A percentile compares a stretch with the other conserved stretches of the same genome.
These are phyloP conservation scores for Diatrype stigma DNA, from an alignment of 2,329 filamentous ascomycete species.

Conservation along the genomic window DNA sequence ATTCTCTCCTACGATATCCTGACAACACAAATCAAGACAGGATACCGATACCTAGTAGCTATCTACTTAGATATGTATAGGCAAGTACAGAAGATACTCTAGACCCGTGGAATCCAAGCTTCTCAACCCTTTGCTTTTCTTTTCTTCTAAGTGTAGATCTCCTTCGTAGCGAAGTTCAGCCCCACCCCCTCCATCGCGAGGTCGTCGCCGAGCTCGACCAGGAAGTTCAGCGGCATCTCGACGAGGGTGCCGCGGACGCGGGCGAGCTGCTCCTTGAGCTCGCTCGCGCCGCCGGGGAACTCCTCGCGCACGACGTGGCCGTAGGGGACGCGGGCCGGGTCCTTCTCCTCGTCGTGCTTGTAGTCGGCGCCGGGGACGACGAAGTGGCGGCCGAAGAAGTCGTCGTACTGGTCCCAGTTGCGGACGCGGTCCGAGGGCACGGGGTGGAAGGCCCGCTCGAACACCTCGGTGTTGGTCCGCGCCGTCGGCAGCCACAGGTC, in stretches of 20 bases:
- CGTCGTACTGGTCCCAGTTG: conserved; percentile 70
- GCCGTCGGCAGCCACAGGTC: conserved; percentile 71
- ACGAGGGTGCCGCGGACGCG: conserved; percentile 68
- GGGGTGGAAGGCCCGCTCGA: conserved; percentile 75
- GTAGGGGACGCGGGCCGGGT: conserved; percentile 58
- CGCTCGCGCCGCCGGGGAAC: conserved; percentile 67
- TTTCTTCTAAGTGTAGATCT: conserved; percentile 67
- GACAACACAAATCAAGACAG: too few relatives aligned
- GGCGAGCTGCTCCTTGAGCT: conserved; percentile 66
- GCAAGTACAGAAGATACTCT: too few relatives aligned
- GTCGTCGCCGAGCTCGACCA: conserved; percentile 70
- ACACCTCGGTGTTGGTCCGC: conserved; percentile 73
- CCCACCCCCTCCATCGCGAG: conserved; percentile 78
- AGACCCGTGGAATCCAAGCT: too few relatives aligned
- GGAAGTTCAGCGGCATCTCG: conserved; percentile 87
- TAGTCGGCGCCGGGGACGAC: conserved; percentile 46
- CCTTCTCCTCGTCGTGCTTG: conserved; percentile 38
- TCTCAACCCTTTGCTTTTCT: too few relatives aligned
- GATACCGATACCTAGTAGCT: too few relatives aligned
- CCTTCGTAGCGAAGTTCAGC: conserved; percentile 67
- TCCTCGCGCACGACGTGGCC: conserved; percentile 83
- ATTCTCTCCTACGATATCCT: too few relatives aligned
- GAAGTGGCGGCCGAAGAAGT: conserved; percentile 67
- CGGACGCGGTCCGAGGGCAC: conserved; percentile 66
- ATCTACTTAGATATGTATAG: too few relatives aligned